Base-by-base conservation (phyloP, 495 filamentous ascomycete species). In the Tirmania nivea region DNA sequence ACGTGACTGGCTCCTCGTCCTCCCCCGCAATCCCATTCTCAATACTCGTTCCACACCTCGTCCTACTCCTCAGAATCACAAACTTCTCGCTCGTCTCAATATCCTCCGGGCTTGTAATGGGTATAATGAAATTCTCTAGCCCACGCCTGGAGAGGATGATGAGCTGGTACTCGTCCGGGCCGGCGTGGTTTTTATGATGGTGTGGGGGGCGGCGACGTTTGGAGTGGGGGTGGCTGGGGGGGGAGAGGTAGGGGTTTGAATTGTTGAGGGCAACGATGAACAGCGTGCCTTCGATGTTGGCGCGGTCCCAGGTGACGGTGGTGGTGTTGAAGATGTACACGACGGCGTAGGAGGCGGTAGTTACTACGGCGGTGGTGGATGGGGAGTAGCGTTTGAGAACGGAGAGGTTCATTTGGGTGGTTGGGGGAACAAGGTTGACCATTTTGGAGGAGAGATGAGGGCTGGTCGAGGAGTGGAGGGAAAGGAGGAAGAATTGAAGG, bases 171-270 rank as follows among this genome's bases (percentile, higher is more conserved):
- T 57, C 56, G n/a, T 64, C 55, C 1, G 49, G n/a, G 79, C 66
- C 75, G 7, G 25, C 3, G 7, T 31, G 0, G 25, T 31, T 31
- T 31, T 31, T 31, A 31, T 31, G 25, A 74, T 53, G 77, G 74
- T 57, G 71, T 71, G 35, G 75, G 76, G 55, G 83, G 70, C 19
- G 86, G 72, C 51, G 74, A 74, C 61, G 75, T 78, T 67, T 86
- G 77, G 62, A 84, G 79, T 65, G 70, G 71, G 58, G 80, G 11
- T 94, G 92, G 68, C 86, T 83, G 57, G 74, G 86, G 75, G 75
- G 82, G 83, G 50, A 25, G 61, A 49, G 77, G 58, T 73, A 78
- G 75, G 58, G 57, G 66, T 61, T 58, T 31, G 39, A 59, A 39
- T 51, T 51, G 25, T 52, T 35, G 39, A 52, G 61, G 21, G 39